Evolutionary conservation across 2,329 filamentous ascomycete species (phyloP), one percentile per base, ranked within the genome.

Genomic region (Alternaria panax): DNA sequence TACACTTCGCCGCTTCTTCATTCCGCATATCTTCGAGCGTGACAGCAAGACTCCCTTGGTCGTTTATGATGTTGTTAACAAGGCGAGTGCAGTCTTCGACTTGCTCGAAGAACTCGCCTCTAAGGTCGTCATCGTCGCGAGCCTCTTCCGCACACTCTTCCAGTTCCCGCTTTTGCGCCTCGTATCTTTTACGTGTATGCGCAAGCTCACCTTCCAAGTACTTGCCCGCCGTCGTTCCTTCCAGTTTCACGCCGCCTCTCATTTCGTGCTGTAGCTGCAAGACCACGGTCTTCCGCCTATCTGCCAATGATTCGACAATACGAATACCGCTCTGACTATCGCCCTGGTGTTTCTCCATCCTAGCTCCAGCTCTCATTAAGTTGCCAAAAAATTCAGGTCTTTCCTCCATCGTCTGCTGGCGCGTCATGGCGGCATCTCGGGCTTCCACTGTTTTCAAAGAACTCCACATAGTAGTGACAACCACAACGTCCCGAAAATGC

Each of bases 391-490:
- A 53, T 30, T 57, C 47, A 0, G 51, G 28, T 36, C 43, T 38
- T 25, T 34, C 47, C 6, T 25, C 4, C 25, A 57, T 30, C 18
- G 24, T 60, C 0, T 40, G 34, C 24, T 62, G 54, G 22, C 60
- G 46, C 32, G 20, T 18, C 32, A 5, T 40, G 27, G 47, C 47
- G n/a, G 47, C 32, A 51, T 51, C 47, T 12, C 34, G 30, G 25
- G 47, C 22, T 43, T 57, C 54, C 25, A 50, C 34, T 5, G 32
- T 28, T 7, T 54, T 45, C 3, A 60, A 32, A 9, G 32, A 24
- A 7, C 50, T 75, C 81, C 81, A 84, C 70, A 79, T 78, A 20
- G 75, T 82, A 4, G 81, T 83, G 1, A 72, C 73, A n/a, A 84
- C 65, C 5, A 80, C 62, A 11, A 83, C 79, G 46, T 79, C 76